phyloP scores from a whole-genome alignment of 169 alveolate genomes.

The Plasmodium yoelii region DNA sequence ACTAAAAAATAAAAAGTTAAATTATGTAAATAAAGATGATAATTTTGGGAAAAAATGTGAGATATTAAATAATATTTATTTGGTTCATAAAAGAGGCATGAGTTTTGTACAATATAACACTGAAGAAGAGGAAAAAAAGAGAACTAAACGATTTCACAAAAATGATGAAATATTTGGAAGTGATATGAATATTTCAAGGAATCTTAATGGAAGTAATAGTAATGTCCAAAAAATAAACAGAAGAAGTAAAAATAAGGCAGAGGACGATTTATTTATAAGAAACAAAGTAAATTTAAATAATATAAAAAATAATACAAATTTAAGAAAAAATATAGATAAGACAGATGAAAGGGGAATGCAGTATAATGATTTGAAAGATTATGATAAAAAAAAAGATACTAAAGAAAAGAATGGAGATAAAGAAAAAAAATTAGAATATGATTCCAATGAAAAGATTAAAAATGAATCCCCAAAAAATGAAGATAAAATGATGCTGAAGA shows the following conservation, averaged over 20 bases:
- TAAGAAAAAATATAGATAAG: too few species aligned
- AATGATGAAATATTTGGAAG: slow-evolving; percentile 9
- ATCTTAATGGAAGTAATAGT: neutral
- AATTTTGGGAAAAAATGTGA: neutral
- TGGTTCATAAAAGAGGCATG: neutral
- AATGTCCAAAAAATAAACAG: neutral
- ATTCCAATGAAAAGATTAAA: neutral
- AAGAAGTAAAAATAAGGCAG: neutral
- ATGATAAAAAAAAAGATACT: neutral
- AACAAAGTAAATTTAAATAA: slow-evolving; percentile 41
- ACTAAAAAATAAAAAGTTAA: too few species aligned
- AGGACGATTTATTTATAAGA: slow-evolving; percentile 28
- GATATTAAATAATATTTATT: neutral
- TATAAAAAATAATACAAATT: neutral
- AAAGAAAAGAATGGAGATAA: neutral
- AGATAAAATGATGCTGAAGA: slow-evolving; percentile 8
- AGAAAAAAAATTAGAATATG: neutral
- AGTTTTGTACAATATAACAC: neutral
- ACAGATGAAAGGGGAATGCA: neutral
- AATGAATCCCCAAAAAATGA: neutral
- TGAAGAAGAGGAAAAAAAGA: neutral
- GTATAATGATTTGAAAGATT: too few species aligned
- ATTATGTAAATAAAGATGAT: too few species aligned
- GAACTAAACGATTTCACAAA: neutral
- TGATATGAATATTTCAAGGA: neutral